Base-by-base conservation (phyloP, 345 rosid genomes). In the Syzygium grande region DNA sequence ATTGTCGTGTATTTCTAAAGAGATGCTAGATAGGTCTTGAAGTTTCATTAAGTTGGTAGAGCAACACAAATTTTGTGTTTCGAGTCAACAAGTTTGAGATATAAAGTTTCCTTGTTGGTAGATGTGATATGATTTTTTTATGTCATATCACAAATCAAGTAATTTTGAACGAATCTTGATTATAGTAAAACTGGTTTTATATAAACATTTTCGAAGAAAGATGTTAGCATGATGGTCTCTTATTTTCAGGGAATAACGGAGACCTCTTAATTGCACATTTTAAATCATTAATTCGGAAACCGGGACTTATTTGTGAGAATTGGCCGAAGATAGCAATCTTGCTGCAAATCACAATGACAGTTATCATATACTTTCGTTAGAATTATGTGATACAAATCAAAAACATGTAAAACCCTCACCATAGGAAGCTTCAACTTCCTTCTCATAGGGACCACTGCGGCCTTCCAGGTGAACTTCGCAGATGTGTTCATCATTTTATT, bases 71-170 rank as follows among this genome's bases (percentile, higher is more conserved):
- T 52, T 52, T 52, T 14, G 15, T n/a, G 5, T 14, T 14, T n/a
- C 5, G 0, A n/a, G 73, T 0, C 19, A 59, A n/a, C 34, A 61
- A n/a, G 14, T 0, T 61, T 0, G 2, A 61, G 5, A 61, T 61
- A 61, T n/a, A 4, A 0, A n/a, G 0, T 61, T 61, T 6, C 19
- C 2, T 1, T 13, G 19, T 3, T 0, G 17, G 38, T 14, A 6
- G 21, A 61, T 61, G 38, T 0, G 19, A 14, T 61, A 14, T 14
- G 73, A n/a, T 13, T 6, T 61, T 61, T n/a, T 61, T 4, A 8
- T 6, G 19, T 13, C 19, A 61, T 13, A 14, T n/a, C 19, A 13
- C 73, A n/a, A 61, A 3, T 61, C 2, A 0, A 13, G 9, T 3
- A 61, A 61, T 61, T 52, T 52, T 5, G 5, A 52, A 3, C 5